A percentile compares a stretch with the other conserved stretches of the same genome.
Conservation (phyloP, 2,329 filamentous ascomycete species). For the Verticillium isaacii region DNA sequence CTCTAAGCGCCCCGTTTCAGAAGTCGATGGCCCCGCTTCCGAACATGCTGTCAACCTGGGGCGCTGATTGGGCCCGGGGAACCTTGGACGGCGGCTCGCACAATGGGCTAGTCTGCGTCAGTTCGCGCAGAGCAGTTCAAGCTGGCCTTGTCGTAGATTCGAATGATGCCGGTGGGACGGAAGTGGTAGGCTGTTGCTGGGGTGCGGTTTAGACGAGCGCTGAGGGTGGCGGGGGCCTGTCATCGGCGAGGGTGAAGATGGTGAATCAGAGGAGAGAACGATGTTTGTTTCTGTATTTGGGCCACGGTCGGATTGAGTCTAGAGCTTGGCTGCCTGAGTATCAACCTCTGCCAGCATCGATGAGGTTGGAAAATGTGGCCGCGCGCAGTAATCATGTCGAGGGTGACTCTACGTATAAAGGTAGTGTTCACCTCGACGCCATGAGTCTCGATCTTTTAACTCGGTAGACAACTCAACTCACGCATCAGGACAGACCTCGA, state of each 20-base stretch:
- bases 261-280: background rate
- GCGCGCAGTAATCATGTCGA: background rate
- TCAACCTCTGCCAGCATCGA: background rate
- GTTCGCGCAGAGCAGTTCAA: background rate
- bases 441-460: background rate
- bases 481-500: background rate
- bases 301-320: background rate
- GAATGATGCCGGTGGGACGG: background rate
- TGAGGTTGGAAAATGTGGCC: background rate
- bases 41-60: constrained; percentile 1
- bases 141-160: background rate
- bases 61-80: constrained; percentile 6
- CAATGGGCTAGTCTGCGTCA: background rate
- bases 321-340: background rate
- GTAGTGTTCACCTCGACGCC: background rate
- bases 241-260: background rate
- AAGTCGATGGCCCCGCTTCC: constrained; percentile 3
- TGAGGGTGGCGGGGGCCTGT: background rate
- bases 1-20: constrained; percentile 2
- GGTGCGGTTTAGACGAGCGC: background rate
- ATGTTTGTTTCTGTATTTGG: constrained; percentile 3
- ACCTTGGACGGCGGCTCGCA: constrained; percentile 7
- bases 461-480: background rate
- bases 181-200: background rate
- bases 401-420: background rate